These are phyloP conservation scores for Nemania sp. DNA, from an alignment of 2,329 filamentous ascomycete species.

Conservation along the genomic window DNA sequence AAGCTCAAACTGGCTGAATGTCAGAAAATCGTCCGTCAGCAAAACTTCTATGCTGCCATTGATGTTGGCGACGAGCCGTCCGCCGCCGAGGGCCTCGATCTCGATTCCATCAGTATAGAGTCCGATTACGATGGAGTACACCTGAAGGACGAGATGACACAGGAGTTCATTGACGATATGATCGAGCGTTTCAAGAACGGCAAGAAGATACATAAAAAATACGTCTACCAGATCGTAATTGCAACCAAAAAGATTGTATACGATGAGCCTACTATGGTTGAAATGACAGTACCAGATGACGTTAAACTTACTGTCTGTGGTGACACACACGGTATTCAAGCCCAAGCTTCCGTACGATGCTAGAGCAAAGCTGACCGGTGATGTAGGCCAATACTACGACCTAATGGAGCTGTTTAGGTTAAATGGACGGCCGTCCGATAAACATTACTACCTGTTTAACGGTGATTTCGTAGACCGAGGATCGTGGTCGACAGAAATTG, in stretches of 20 bases:
- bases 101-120: slow-evolving; percentile 84
- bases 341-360: neutral
- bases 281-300: slow-evolving; percentile 78
- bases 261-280: slow-evolving; percentile 95
- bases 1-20: slow-evolving; percentile 90
- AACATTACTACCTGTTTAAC: slow-evolving; percentile 95
- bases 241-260: slow-evolving; percentile 88
- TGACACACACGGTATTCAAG: slow-evolving; percentile 81
- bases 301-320: slow-evolving; percentile 90
- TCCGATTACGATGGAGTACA: slow-evolving; percentile 81
- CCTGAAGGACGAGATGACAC: slow-evolving; percentile 82
- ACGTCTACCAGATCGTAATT: slow-evolving; percentile 94
- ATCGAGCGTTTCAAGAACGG: slow-evolving; percentile 92
- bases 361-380: slow-evolving; percentile 25
- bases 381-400: slow-evolving; percentile 92
- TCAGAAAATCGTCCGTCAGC: slow-evolving; percentile 88
- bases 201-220: slow-evolving; percentile 95
- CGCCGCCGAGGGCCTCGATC: slow-evolving; percentile 84
- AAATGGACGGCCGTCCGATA: slow-evolving; percentile 82
- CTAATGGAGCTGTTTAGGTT: slow-evolving; percentile 93
- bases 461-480: slow-evolving; percentile 98
- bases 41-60: slow-evolving; percentile 93
- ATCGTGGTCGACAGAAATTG: slow-evolving; percentile 98
- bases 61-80: slow-evolving; percentile 91
- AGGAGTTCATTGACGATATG: slow-evolving; percentile 98